Base-by-base conservation (phyloP, 2,329 filamentous ascomycete genomes). In the Aspergillus sp. region DNA sequence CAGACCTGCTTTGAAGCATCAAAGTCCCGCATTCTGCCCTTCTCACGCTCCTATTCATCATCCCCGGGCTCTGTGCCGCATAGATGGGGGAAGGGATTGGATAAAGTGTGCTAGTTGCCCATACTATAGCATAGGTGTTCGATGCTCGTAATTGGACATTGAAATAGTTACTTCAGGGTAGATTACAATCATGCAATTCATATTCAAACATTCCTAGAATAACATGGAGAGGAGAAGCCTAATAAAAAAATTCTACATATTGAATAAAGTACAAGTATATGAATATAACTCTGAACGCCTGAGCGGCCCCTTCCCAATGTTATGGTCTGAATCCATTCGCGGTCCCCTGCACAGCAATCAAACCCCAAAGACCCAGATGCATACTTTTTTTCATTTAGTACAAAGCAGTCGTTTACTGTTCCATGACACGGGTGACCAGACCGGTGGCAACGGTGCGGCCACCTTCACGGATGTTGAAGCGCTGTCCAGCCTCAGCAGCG, bases 391-490 rank as follows among this genome's bases (percentile, higher is more conserved):
- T 70, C 63, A 67, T 66, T 72, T 70, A 69, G 67, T 73, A 73
- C 68, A 73, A 62, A 59, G 59, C 58, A 62, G 64, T 57, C 63
- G 62, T 65, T 70, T 71, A 73, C 61, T 79, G 76, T 61, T 78
- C 77, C 51, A 84, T 60, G 72, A 95, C 87, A 70, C 88, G 87
- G 65, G 90, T 95, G 69, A 92, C 83, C 68, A 95, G 81, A 77
- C 90, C 90, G 68, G 90, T 95, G 68, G 90, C 90, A 58, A 95
- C 90, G 60, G 90, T 95, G 69, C 91, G 87, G 70, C 93, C 93
- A 82, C 95, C 95, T 83, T 99, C 95, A 79, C 95, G 91, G 74
- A 99, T 87, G 84, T 98, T 99, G 86, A 99, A 95, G 70, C 95
- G 90, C 83, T 97, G 91, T 68, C 95, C 93, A 62, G 86, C 81